Evolutionary conservation across 1,284 basidiomycete species (phyloP), one percentile per base, ranked within the genome.

Genomic region (Psilocybe mexicana): DNA sequence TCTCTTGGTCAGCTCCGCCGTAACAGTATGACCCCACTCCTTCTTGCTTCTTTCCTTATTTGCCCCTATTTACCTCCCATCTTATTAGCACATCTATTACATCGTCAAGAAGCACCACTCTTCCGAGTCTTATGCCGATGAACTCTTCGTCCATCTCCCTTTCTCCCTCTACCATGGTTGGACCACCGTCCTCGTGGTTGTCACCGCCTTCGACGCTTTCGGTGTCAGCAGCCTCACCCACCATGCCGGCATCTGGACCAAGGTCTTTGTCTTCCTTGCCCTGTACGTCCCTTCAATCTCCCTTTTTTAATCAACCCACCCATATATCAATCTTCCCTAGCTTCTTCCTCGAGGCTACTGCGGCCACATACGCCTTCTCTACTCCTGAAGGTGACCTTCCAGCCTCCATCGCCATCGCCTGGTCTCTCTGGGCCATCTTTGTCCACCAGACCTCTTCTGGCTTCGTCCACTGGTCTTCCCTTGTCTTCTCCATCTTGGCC

Each of bases 161-260:
- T 95, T 96, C 82, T 94, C 92, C 7, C 85, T 96, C 55, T 97
- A 91, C 78, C 95, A 97, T 70, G 95, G 95, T 51, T 96, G 94
- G 90, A 94, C 93, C 12, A 94, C 93, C 50, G 90, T 97, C 52
- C 85, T 97, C 58, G 90, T 96, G 64, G 81, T 97, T 61, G 78
- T 97, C 60, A 90, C 92, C 47, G 89, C 84, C 2, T 97, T 98
- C 72, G 89, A 95, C 71, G 94, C 94, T 0, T 96, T 96, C 67
- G 95, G 95, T 63, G 86, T 88, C 59, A 83, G 95, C 71, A 85
- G 91, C 0, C 68, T 79, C 64, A 74, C 72, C 50, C 78, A 90
- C 64, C 74, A 73, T 43, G 87, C 93, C 1, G 94, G 94, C 26
- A 76, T 95, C 59, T 93, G 93, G 86, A 96, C 94, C 70, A 95